Conservation (phyloP, 495 filamentous ascomycete genomes). For the Evernia prunastri region DNA sequence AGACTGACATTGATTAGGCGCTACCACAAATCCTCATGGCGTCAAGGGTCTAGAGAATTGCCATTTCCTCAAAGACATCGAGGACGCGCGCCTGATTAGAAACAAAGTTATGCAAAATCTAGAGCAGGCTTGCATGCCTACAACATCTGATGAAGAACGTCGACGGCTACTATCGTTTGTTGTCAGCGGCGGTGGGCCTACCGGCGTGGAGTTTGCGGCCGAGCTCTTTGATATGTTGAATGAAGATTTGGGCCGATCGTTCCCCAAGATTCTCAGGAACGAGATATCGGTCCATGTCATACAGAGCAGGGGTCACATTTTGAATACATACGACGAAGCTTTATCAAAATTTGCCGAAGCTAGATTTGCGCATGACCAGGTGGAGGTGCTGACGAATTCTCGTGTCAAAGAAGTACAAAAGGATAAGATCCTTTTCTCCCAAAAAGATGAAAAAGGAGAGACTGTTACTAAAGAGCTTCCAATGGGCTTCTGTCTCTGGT, state of each 20-base stretch:
- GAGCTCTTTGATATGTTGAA: constrained; percentile 95
- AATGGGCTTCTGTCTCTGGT: constrained; percentile 96
- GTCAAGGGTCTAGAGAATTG: constrained; percentile 93
- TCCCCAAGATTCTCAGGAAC: constrained; percentile 84
- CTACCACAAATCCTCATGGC: constrained; percentile 88
- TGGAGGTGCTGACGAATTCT: constrained; percentile 85
- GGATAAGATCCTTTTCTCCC: constrained; percentile 82
- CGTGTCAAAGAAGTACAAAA: constrained; percentile 80
- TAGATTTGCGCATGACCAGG: constrained; percentile 75
- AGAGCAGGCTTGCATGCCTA: constrained; percentile 87
- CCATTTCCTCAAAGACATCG: constrained; percentile 88
- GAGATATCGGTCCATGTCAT: constrained; percentile 97
- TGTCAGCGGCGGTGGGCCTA: constrained; percentile 89
- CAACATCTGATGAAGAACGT: constrained; percentile 83
- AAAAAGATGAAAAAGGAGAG: constrained; percentile 65
- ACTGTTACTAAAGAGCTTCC: constrained; percentile 84
- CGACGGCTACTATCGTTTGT: constrained; percentile 87
- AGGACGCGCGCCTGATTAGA: constrained; percentile 81
- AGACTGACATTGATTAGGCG: constrained; percentile 46
- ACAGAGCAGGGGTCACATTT: constrained; percentile 85
- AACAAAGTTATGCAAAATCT: constrained; percentile 88
- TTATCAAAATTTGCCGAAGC: constrained; percentile 87
- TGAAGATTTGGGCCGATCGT: constrained; percentile 78
- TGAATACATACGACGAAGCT: constrained; percentile 97
- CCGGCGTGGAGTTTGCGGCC: constrained; percentile 94